Base-by-base conservation (phyloP, 2,329 filamentous ascomycete genomes). In the Monosporascus sp. region DNA sequence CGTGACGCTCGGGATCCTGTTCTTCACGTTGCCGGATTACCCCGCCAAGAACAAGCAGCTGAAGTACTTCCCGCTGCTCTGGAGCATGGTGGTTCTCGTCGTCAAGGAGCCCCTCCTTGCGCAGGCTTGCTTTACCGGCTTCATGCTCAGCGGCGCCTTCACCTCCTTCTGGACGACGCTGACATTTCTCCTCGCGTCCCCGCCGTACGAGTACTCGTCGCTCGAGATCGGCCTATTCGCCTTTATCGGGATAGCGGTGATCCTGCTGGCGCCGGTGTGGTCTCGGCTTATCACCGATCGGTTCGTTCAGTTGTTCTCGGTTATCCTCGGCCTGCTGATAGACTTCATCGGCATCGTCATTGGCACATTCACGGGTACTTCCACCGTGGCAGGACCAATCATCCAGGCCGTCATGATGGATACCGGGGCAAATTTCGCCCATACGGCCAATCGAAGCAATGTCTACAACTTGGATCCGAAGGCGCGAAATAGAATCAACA, bases 181-280 rank as follows among this genome's bases (percentile, higher is more conserved):
- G 38, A 93, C 88, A 0, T 95, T 95, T 65, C 76, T 94, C 5
- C 80, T 95, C 18, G 81, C 87, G 0, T 84, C 80, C 0, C 70
- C 79, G 2, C 88, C 89, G 0, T 95, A 90, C 64, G 68, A 78
- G 51, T 92, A 88, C 65, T 72, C 77, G 0, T 82, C 87, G 0
- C 67, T 90, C 0, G 75, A 79, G 4, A 91, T 94, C 48, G 89
- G 89, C 0, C 75, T 94, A 5, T 94, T 94, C 66, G 87, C 88
- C 0, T 73, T 95, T 3, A 88, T 92, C 49, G 89, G 88, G 1
- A 82, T 94, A 14, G 81, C 77, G 0, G 81, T 83, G 11, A 89
- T 94, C 68, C 65, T 82, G 20, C 69, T 84, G 8, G 85, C 82
- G 0, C 90, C 90, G 0, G 55, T 90, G 15, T 91, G 88, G 66